These are phyloP conservation scores for Aspergillus sp. DNA, from an alignment of 2,329 filamentous ascomycete species.

Conservation along the genomic window DNA sequence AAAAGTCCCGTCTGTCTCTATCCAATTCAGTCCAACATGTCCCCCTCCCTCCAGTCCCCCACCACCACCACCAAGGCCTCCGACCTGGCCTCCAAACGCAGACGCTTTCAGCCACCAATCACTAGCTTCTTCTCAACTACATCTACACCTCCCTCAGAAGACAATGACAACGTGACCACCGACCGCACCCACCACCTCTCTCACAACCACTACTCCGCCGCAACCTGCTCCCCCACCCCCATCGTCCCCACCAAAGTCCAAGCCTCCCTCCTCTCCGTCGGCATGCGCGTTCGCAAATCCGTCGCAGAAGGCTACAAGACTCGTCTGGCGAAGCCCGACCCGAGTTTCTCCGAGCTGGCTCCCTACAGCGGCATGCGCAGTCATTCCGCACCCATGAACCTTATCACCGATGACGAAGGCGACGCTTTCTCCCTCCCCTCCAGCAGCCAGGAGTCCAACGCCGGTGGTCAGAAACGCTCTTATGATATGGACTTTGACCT, in stretches of 20 bases:
- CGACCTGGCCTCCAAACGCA: slow-evolving; percentile 41
- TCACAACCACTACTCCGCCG: slow-evolving; percentile 44
- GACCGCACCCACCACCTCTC: slow-evolving; percentile 28
- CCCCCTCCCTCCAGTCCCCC: slow-evolving; percentile 20
- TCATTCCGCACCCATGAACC: slow-evolving; percentile 48
- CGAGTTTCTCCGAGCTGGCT: slow-evolving; percentile 61
- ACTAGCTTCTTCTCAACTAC: slow-evolving; percentile 41
- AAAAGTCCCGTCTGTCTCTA: neutral
- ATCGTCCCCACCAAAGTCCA: slow-evolving; percentile 68
- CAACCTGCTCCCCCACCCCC: slow-evolving; percentile 48
- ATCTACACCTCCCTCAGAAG: slow-evolving; percentile 10
- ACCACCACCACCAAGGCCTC: slow-evolving; percentile 20
- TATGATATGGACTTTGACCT: slow-evolving; percentile 28
- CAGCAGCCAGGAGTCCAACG: slow-evolving; percentile 42
- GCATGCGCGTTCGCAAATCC: slow-evolving; percentile 91
- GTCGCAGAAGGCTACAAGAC: slow-evolving; percentile 95
- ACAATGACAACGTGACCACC: neutral
- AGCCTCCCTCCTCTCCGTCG: slow-evolving; percentile 82
- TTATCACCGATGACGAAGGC: slow-evolving; percentile 37
- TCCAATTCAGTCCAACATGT: slow-evolving; percentile 16
- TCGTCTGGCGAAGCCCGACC: slow-evolving; percentile 30
- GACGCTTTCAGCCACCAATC: slow-evolving; percentile 49
- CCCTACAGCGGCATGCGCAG: slow-evolving; percentile 83
- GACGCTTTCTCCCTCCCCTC: slow-evolving; percentile 44
- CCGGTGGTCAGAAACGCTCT: slow-evolving; percentile 47